These are phyloP conservation scores for Orbilia javanica DNA, from an alignment of 2,329 filamentous ascomycete genomes.

Conservation along the genomic window DNA sequence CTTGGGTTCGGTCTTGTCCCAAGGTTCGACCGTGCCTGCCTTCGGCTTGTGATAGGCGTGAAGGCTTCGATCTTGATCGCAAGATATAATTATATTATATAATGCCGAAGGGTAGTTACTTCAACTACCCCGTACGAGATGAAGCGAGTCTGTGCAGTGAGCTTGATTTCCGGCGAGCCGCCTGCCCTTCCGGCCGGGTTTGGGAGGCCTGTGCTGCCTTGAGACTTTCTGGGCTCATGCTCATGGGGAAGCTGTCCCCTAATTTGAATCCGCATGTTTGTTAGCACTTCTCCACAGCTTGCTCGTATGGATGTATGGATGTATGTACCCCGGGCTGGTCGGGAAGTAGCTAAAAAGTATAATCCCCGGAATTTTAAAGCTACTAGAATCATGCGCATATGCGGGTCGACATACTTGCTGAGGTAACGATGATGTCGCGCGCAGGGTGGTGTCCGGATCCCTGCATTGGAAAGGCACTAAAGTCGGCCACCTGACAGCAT, in stretches of 20 bases:
- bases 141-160: no score
- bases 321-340: conserved; percentile 17
- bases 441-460: conserved; percentile 36
- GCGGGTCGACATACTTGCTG: conserved; percentile 7
- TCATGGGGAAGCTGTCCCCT: conserved; percentile 6
- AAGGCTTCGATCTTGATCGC: no score
- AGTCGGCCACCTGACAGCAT: conserved; percentile 50
- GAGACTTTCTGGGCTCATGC: no score
- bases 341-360: conserved; percentile 1
- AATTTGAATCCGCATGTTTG: no score
- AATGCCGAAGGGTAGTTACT: neutral
- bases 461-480: conserved; percentile 38
- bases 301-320: neutral
- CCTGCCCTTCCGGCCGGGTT: conserved; percentile 12
- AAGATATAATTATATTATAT: no score
- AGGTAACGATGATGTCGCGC: conserved; percentile 45
- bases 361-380: conserved; percentile 11
- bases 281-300: conserved; percentile 6
- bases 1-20: conserved; percentile 34
- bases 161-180: conserved; percentile 46
- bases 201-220: conserved; percentile 8
- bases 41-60: conserved; percentile 37
- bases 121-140: neutral
- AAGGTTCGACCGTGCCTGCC: conserved; percentile 28
- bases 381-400: neutral